Base-by-base conservation (phyloP, 1,139 yeast genomes). In the Kluyveromyces sp. region DNA sequence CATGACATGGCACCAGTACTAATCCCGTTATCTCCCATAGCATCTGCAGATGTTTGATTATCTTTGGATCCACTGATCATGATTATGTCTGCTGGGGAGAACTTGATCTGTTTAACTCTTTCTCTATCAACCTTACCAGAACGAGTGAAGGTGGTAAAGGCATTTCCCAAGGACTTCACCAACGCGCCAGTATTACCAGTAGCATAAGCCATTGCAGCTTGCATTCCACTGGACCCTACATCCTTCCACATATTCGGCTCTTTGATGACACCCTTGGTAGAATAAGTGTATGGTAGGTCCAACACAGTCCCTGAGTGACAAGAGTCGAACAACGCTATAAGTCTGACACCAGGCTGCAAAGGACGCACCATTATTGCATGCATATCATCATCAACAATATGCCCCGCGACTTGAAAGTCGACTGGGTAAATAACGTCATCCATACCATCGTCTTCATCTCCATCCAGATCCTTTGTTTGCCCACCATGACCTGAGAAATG, bases 401-500 rank as follows among this genome's bases (percentile, higher is more conserved):
- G 83, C 2, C 95, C 94, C 3, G 72, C 73, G 15, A 63, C 68
- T 63, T 87, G 77, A 63, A 83, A 88, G 66, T 89, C 97, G 32
- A 89, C 78, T 1, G 97, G 97, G 57, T 88, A 89, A 47, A 89
- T 83, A 36, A 85, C 87, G 60, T 88, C 95, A 63, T 89, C 97
- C 55, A 65, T 75, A 0, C 96, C 96, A 58, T 82, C 88, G 20
- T 80, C 94, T 63, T 89, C 97, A 60, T 89, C 97, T 18, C 96
- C 96, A 57, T 85, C 85, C 42, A 69, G 61, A 63, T 89, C 96
- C 46, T 72, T 68, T 8, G 85, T 79, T 55, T 80, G 82, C 7
- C 96, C 95, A 29, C 97, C 97, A 61, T 89, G 97, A 7, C 97
- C 96, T 1, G 95, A 84, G 63, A 83, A 88, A 63, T 88, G 96